A percentile compares a stretch with the other conserved stretches of the same genome.
phyloP scores from a whole-genome alignment of 805 yeast genomes.

The Wickerhamiella spandovensis region DNA sequence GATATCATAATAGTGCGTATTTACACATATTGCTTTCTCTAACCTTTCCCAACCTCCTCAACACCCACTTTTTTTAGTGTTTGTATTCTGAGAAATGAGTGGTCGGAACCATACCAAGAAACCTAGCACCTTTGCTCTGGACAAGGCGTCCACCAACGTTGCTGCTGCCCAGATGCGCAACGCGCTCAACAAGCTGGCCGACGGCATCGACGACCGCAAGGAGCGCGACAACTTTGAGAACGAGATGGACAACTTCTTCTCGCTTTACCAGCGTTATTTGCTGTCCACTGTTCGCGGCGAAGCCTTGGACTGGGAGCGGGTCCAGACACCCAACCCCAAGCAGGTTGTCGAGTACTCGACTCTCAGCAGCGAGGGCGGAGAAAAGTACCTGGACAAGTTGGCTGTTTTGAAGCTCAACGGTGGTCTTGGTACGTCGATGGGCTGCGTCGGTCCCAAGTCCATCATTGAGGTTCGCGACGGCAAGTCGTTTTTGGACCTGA shows the following conservation, averaged over 20 bases:
- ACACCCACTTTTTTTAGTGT: neutral
- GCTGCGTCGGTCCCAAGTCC: conserved; percentile 97
- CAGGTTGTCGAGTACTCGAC: conserved; percentile 74
- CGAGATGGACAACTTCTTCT: conserved; percentile 90
- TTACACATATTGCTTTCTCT: neutral
- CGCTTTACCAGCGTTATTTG: conserved; percentile 83
- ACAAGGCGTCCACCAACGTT: conserved; percentile 83
- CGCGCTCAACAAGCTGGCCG: conserved; percentile 79
- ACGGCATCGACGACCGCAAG: conserved; percentile 45
- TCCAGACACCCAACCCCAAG: conserved; percentile 75
- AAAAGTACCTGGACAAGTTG: conserved; percentile 54
- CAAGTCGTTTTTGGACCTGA: conserved; percentile 85
- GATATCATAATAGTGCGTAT: neutral
- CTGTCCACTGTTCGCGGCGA: conserved; percentile 77
- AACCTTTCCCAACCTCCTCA: neutral
- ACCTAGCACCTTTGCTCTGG: conserved; percentile 47
- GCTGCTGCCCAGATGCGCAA: conserved; percentile 98
- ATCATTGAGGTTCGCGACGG: conserved; percentile 98
- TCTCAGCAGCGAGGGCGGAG: conserved; percentile 28
- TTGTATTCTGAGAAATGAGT: neutral
- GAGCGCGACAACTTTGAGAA: conserved; percentile 50
- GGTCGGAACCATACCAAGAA: conserved; percentile 3
- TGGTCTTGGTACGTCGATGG: conserved; percentile 98
- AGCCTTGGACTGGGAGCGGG: conserved; percentile 87
- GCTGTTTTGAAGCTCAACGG: conserved; percentile 96